Percentiles rank a stretch among this genome's conserved stretches.
phyloP scores from a whole-genome alignment of 2,329 filamentous ascomycete species.

The Phyllosticta ampelicida region DNA sequence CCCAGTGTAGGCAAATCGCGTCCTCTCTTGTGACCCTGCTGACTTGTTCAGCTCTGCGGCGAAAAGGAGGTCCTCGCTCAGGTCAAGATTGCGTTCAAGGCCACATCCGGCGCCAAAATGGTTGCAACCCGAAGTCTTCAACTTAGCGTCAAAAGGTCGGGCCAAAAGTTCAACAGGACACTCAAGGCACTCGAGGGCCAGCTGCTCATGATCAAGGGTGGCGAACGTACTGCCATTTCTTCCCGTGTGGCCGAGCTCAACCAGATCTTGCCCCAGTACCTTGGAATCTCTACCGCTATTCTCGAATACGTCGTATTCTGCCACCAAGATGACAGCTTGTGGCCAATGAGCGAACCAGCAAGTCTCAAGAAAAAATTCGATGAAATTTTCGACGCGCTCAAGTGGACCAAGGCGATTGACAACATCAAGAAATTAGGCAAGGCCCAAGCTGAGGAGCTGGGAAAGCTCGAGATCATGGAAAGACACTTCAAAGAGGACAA shows the following conservation, averaged over 20 bases:
- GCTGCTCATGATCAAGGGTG: constrained; percentile 63
- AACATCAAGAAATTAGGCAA: constrained; percentile 84
- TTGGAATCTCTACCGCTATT: constrained; percentile 83
- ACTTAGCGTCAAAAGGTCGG: constrained; percentile 71
- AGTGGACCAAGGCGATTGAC: constrained; percentile 95
- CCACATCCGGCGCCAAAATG: constrained; percentile 66
- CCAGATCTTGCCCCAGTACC: constrained; percentile 68
- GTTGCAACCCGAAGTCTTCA: constrained; percentile 77
- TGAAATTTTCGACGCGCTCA: constrained; percentile 93
- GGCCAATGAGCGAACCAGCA: constrained; percentile 84
- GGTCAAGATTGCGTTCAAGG: constrained; percentile 79
- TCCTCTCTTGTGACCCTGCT: background rate
- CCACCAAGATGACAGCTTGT: constrained; percentile 94
- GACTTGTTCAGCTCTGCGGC: constrained; percentile 49
- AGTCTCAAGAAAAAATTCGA: constrained; percentile 90
- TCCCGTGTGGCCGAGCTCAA: constrained; percentile 74
- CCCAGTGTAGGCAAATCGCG: constrained; percentile 54
- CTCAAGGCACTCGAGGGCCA: constrained; percentile 80
- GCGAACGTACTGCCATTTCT: constrained; percentile 69
- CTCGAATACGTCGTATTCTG: constrained; percentile 96
- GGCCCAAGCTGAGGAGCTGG: constrained; percentile 65
- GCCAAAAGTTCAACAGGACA: constrained; percentile 38
- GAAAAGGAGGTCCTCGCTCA: constrained; percentile 86
- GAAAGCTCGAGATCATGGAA: constrained; percentile 62
- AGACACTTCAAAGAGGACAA: constrained; percentile 73